Evolutionary conservation across 345 rosid species (phyloP), one percentile per base, ranked within the genome.

Genomic region (Viola odorata): DNA sequence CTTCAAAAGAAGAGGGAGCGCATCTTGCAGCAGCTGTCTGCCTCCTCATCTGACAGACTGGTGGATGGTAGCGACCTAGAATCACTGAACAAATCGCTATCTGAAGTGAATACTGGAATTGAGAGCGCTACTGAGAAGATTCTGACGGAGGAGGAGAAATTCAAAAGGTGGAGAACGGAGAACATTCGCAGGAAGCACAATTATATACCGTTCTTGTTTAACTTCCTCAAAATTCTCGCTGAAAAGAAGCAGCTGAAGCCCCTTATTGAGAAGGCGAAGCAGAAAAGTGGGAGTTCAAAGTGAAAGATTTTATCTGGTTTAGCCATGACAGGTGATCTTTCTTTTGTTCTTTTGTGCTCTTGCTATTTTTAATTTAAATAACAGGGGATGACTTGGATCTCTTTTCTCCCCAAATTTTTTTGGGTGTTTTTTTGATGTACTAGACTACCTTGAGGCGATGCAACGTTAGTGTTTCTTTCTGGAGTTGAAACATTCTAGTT

Each of bases 231-330:
- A 78, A 84, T 91, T 76, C 97, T 94, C 8, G 97, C 99, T 0
- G 99, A 91, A 75, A 94, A 94, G 91, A 94, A 90, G 88, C 99
- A 94, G 79, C 74, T 94, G 84, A 94, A 91, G 70, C 97, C 97
- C 16, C 87, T 94, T 39, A 86, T 91, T 16, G 99, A 94, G 84
- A 91, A 91, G 73, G 99, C 99, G 49, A 90, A 88, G 82, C 96
- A 88, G 86, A 94, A 88, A 49, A 75, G 84, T 13, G 77, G 81
- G 76, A 77, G 42, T 37, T 45, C 69, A 36, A 60, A 67, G 55
- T 61, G 58, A 23, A 45, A 23, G 50, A 37, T 60, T 37, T 39
- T 54, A 36, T 12, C 4, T 7, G 32, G 48, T 37, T 3, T 12
- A 15, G 50, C 17, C 9, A 12, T 14, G 56, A 37, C 38, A n/a